Base-by-base conservation (phyloP, 129 eudicot genomes). In the Dittrichia graveolens region DNA sequence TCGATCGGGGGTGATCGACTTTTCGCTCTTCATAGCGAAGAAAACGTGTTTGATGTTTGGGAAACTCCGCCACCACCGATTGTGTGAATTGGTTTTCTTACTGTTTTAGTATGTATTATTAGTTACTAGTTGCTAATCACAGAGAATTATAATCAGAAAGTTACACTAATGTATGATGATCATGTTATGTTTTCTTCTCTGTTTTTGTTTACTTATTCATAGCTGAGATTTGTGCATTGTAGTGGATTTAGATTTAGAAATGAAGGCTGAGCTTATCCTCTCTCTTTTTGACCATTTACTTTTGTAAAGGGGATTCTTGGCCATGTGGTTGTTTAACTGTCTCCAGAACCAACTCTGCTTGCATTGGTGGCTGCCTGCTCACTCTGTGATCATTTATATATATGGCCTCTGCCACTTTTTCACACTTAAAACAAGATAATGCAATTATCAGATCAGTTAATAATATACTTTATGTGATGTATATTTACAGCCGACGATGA, bases 1-100 rank as follows among this genome's bases (percentile, higher is more conserved):
- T 88, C 97, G 3, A 95, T 95, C 5, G 96, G 94, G 14, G 99
- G 99, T 7, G 96, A 95, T 74, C 81, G 97, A 52, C 88, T 95
- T 24, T 95, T 95, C 31, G 96, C 96, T 43, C 88, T 95, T 63
- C 97, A 95, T 19, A 83, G 96, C 4, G 94, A 95, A 48, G 96
- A 90, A 63, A 90, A 95, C 73, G 94, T 88, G 71, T 95, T 88
- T 53, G 99, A 95, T 75, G 58, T 90, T 47, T 95, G 97, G 99
- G 96, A 95, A 74, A 85, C 96, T 49, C 94, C 91, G 3, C 84
- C 89, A 3, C 80, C 91, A 2, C 82, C 90, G 2, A 79, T 88
- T 50, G 46, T 83, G 64, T 88, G 81, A 85, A 64, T 71, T 8
- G 10, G 64, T 16, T 41, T 39, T 52, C 31, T 38, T 63, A 12